A percentile compares a stretch with the other conserved stretches of the same genome.
Conservation (phyloP, 2,329 filamentous ascomycete species). For the Graphilbum fragrans region DNA sequence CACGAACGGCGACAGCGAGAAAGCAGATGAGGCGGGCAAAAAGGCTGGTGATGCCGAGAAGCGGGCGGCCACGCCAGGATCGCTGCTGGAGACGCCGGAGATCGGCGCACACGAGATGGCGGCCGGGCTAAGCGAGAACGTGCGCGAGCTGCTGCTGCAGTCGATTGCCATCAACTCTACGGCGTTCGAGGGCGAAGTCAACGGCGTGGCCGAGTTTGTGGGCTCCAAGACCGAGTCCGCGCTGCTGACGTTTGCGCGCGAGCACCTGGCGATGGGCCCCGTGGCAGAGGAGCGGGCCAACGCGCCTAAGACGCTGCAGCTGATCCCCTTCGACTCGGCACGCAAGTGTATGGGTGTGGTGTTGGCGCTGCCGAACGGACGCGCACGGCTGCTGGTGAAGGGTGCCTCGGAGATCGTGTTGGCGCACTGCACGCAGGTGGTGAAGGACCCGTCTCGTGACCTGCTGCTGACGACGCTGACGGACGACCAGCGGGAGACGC, state of each 20-base stretch:
- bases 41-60: not conserved
- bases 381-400: conserved; percentile 47
- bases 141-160: conserved; percentile 42
- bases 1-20: conserved; percentile 9
- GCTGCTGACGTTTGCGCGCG: conserved; percentile 55
- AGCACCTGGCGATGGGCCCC: conserved; percentile 54
- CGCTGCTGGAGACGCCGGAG: not conserved
- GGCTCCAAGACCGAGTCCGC: conserved; percentile 72
- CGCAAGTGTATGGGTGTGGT: conserved; percentile 62
- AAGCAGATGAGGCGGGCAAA: conserved; percentile 1
- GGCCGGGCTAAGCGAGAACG: conserved; percentile 28
- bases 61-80: not conserved
- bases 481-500: conserved; percentile 37
- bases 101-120: conserved; percentile 23
- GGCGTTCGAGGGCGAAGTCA: conserved; percentile 63
- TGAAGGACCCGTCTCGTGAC: conserved; percentile 35
- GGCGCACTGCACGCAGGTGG: conserved; percentile 37
- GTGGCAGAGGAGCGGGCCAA: conserved; percentile 49
- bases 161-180: conserved; percentile 59
- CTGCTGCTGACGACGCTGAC: conserved; percentile 30
- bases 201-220: conserved; percentile 54
- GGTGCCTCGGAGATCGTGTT: conserved; percentile 55
- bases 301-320: conserved; percentile 40
- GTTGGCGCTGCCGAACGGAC: conserved; percentile 35
- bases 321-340: conserved; percentile 64